A percentile compares a stretch with the other conserved stretches of the same genome.
Conservation (phyloP, 768 basidiomycete genomes). For the Leccinum disarticulatum region DNA sequence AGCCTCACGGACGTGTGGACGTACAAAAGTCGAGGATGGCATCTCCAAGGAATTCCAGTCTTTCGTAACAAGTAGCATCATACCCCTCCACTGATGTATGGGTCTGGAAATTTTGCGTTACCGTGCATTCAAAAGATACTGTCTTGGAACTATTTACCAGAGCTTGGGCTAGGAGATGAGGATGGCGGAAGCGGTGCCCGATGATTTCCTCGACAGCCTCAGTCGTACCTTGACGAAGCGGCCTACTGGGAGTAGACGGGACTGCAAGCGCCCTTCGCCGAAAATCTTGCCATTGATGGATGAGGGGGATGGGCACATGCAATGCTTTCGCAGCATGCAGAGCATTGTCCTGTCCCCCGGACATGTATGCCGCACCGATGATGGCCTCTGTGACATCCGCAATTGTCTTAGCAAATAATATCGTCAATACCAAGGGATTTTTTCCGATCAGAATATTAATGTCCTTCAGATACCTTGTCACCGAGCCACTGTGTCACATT, state of each 20-base stretch:
- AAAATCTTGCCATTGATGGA: conserved; percentile 76
- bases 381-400: conserved; percentile 87
- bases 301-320: conserved; percentile 59
- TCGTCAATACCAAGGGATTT: conserved; percentile 11
- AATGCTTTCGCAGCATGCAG: conserved; percentile 64
- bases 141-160: conserved; percentile 48
- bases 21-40: conserved; percentile 80
- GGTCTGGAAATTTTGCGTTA: conserved; percentile 47
- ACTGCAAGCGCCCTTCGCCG: conserved; percentile 43
- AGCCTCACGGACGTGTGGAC: conserved; percentile 26
- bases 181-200: conserved; percentile 59
- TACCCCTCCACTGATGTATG: conserved; percentile 60
- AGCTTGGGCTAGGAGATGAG: conserved; percentile 68
- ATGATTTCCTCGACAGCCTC: conserved; percentile 62
- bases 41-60: conserved; percentile 85
- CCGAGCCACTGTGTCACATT: conserved; percentile 58
- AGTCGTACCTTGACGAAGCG: conserved; percentile 48
- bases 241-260: conserved; percentile 43
- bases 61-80: conserved; percentile 63
- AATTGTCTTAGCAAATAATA: conserved; percentile 50
- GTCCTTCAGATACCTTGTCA: conserved; percentile 59
- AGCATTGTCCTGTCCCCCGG: conserved; percentile 67
- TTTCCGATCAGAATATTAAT: conserved; percentile 1
- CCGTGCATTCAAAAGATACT: background rate
- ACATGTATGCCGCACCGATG: conserved; percentile 77